Percentiles rank a stretch among this genome's conserved stretches.
Conservation (phyloP, 2,329 filamentous ascomycete genomes). For the Xylaria sp. region DNA sequence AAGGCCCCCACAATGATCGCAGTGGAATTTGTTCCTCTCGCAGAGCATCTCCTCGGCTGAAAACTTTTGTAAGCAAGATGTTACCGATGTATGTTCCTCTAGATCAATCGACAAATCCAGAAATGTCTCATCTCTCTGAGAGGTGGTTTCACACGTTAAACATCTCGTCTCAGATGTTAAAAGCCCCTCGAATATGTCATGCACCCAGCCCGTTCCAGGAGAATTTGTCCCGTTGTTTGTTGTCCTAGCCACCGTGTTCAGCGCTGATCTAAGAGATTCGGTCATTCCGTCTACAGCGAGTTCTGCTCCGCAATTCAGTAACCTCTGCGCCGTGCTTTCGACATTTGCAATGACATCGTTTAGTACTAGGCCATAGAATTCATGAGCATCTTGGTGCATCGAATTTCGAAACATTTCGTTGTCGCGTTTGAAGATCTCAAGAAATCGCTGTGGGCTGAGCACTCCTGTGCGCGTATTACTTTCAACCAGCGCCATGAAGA, state of each 20-base stretch:
- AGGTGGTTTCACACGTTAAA: slow-evolving; percentile 94
- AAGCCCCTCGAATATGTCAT: slow-evolving; percentile 95
- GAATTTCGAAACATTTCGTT: slow-evolving; percentile 98
- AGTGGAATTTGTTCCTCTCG: slow-evolving; percentile 98
- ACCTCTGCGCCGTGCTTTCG: slow-evolving; percentile 81
- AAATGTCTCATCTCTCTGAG: slow-evolving; percentile 95
- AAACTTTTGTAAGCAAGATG: slow-evolving; percentile 93
- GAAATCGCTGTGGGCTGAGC: slow-evolving; percentile 88
- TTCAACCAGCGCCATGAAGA: slow-evolving; percentile 89
- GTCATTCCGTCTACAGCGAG: slow-evolving; percentile 58
- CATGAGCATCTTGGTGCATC: slow-evolving; percentile 98
- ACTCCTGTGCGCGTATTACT: slow-evolving; percentile 87
- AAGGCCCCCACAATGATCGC: slow-evolving; percentile 93
- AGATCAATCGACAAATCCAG: slow-evolving; percentile 95
- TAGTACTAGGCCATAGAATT: slow-evolving; percentile 93
- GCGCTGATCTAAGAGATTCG: slow-evolving; percentile 61
- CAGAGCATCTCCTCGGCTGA: slow-evolving; percentile 99
- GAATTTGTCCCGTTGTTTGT: slow-evolving; percentile 60
- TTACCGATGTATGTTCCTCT: slow-evolving; percentile 95
- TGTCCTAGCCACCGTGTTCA: slow-evolving; percentile 54
- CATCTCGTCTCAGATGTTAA: slow-evolving; percentile 97
- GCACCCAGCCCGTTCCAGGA: slow-evolving; percentile 86
- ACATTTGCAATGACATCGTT: slow-evolving; percentile 97
- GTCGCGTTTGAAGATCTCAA: slow-evolving; percentile 92
- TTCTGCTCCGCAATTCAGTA: slow-evolving; percentile 62